A percentile compares a stretch with the other conserved stretches of the same genome.
phyloP scores from a whole-genome alignment of 2,329 filamentous ascomycete species.

The Ophiosphaerella herpotricha region DNA sequence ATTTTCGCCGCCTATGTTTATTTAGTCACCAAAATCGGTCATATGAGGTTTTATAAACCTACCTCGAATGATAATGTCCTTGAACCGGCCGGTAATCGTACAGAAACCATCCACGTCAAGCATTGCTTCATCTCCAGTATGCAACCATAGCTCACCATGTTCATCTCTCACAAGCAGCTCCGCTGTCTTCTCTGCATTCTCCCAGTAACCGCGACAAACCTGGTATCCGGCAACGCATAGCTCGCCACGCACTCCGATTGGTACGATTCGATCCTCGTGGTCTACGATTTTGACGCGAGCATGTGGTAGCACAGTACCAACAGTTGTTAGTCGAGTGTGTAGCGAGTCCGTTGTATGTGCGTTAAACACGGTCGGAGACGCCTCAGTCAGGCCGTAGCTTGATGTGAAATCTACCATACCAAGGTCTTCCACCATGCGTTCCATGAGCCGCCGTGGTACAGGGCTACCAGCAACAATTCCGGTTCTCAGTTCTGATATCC shows the following conservation, averaged over 20 bases:
- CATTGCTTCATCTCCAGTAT: conserved; percentile 47
- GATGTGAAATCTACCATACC: conserved; percentile 73
- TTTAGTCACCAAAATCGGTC: background rate
- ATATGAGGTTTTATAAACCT: conserved; percentile 7
- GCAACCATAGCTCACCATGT: conserved; percentile 53
- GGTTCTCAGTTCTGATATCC: conserved; percentile 62
- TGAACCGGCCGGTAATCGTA: conserved; percentile 73
- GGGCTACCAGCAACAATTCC: conserved; percentile 81
- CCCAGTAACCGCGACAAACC: conserved; percentile 66
- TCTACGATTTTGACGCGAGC: conserved; percentile 76
- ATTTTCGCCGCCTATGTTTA: conserved; percentile 42
- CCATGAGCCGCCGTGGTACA: conserved; percentile 75
- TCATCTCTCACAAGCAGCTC: conserved; percentile 72
- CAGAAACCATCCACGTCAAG: conserved; percentile 62
- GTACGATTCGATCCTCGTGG: conserved; percentile 66
- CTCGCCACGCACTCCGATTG: conserved; percentile 71
- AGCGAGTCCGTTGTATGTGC: conserved; percentile 75
- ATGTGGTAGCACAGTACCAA: conserved; percentile 77
- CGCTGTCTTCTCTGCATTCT: conserved; percentile 74
- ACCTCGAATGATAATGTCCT: conserved; percentile 78
- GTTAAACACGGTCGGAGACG: conserved; percentile 80
- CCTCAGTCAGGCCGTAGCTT: conserved; percentile 70
- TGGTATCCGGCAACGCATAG: conserved; percentile 80
- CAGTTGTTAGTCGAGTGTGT: conserved; percentile 68
- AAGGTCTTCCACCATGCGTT: conserved; percentile 69